Conservation (phyloP, 176 grass and related monocot species). For the Cenchrus purpureus region DNA sequence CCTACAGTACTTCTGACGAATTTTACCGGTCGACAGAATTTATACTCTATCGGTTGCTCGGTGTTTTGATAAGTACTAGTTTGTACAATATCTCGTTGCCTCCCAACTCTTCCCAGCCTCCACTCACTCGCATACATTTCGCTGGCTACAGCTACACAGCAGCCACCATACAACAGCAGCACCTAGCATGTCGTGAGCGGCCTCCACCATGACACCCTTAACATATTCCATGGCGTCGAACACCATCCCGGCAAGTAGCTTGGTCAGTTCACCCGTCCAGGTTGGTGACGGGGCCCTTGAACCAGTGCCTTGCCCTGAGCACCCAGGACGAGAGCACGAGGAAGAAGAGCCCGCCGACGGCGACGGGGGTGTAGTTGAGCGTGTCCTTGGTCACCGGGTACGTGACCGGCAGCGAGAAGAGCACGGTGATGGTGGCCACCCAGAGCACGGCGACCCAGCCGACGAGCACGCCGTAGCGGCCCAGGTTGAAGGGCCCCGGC, state of each 20-base stretch:
- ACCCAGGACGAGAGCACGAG: conserved; percentile 58
- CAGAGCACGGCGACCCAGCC: conserved; percentile 89
- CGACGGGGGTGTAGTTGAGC: conserved; percentile 76
- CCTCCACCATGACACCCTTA: too few relatives aligned
- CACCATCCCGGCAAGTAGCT: background rate
- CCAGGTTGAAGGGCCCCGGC: conserved; percentile 83
- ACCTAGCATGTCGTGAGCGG: background rate
- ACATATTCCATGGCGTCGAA: background rate
- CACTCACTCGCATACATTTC: background rate
- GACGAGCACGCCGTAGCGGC: conserved; percentile 59
- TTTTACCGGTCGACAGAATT: background rate
- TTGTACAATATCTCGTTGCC: conserved; percentile 2
- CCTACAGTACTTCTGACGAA: background rate
- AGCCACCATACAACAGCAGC: background rate
- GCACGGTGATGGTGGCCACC: conserved; percentile 93
- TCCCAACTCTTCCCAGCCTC: background rate
- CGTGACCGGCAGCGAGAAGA: conserved; percentile 84
- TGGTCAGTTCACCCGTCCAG: conserved; percentile 35
- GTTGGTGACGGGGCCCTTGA: conserved; percentile 74
- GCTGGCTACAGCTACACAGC: background rate
- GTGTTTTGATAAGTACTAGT: background rate
- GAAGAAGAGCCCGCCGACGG: conserved; percentile 70
- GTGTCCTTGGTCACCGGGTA: conserved; percentile 90
- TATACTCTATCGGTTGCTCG: too few relatives aligned
- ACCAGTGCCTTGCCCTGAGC: conserved; percentile 78